These are phyloP conservation scores for Cladosporium sp. DNA, from an alignment of 2,329 filamentous ascomycete species.

Conservation along the genomic window DNA sequence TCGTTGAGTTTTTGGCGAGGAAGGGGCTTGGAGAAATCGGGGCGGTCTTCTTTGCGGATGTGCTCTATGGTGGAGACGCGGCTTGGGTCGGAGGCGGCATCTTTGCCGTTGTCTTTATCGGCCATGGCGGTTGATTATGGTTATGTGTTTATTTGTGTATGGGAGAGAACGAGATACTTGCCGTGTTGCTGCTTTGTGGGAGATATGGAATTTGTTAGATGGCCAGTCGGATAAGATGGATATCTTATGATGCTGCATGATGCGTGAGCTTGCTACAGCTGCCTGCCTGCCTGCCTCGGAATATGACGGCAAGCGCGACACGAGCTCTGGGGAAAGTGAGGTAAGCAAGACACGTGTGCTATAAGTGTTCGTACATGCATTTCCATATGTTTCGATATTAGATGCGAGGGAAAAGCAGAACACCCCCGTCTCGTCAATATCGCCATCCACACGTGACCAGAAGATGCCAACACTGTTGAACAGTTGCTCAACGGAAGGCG, in stretches of 20 bases:
- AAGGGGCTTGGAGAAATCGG: slow-evolving; percentile 51
- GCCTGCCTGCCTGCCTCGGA: not conserved
- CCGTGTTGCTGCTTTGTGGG: not conserved
- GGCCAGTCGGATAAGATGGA: not conserved
- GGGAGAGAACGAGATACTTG: not conserved
- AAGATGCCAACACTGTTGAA: not conserved
- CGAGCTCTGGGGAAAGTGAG: slow-evolving; percentile 1
- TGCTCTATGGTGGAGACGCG: slow-evolving; percentile 41
- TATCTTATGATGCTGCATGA: slow-evolving; percentile 3
- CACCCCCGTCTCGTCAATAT: not conserved
- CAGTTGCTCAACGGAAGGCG: not conserved
- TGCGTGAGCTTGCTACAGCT: slow-evolving; percentile 3
- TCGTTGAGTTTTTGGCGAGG: slow-evolving; percentile 54
- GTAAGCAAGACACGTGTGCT: not conserved
- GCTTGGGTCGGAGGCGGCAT: slow-evolving; percentile 21
- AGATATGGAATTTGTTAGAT: not conserved
- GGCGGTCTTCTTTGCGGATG: slow-evolving; percentile 45
- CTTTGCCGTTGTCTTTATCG: slow-evolving; percentile 34
- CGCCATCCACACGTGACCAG: not conserved
- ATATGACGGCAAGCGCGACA: slow-evolving; percentile 6
- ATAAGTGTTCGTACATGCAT: not conserved
- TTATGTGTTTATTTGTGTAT: not conserved
- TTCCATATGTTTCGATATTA: not conserved
- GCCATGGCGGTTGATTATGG: slow-evolving; percentile 37
- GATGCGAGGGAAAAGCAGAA: not conserved